Evolutionary conservation across 371 early-diverging fungal species (phyloP), one percentile per base, ranked within the genome.

Genomic region (Mucor racemosus): DNA sequence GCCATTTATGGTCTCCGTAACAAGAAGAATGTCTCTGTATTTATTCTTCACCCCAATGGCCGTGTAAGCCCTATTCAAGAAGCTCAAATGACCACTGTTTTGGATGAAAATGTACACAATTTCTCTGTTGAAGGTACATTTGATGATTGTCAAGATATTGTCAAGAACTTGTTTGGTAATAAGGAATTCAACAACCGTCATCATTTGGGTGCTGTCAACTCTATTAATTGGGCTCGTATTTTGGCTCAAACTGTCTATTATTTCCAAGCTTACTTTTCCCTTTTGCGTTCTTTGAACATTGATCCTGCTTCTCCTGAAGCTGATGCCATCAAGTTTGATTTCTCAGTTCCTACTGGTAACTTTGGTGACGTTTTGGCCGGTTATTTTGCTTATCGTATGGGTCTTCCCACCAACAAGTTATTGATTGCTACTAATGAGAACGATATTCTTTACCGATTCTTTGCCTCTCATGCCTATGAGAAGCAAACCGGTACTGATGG

Each of bases 181-280:
- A 76, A 77, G 34, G 87, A 81, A 15, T 96, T 97, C 81, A 90
- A 90, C 60, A 68, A 73, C 54, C 80, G 88, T 57, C 89, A 94
- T 76, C 86, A 91, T 58, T 87, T 98, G 50, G 97, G 94, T 59
- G 99, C 98, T 35, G 90, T 98, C 78, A 98, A 98, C 82, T 97
- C 97, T n/a, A 98, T 98, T 86, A 98, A 98, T 86, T 96, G 96
- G 96, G 98, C 97, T 4, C 90, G 98, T 63, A 98, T 98, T 62
- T 84, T 98, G 57, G 97, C 95, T 9, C 98, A 98, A 80, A 97
- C 90, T 48, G 88, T 90, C 26, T 98, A 98, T 82, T 98, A 98
- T 81, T 96, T 97, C 84, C 86, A 94, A 72, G 87, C 98, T 17
- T 98, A 94, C 83, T 94, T 97, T 71, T 57, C 78, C 5, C 76